A percentile compares a stretch with the other conserved stretches of the same genome.
These are phyloP conservation scores for Plicaturopsis crispa DNA, from an alignment of 768 basidiomycete species.

Conservation along the genomic window DNA sequence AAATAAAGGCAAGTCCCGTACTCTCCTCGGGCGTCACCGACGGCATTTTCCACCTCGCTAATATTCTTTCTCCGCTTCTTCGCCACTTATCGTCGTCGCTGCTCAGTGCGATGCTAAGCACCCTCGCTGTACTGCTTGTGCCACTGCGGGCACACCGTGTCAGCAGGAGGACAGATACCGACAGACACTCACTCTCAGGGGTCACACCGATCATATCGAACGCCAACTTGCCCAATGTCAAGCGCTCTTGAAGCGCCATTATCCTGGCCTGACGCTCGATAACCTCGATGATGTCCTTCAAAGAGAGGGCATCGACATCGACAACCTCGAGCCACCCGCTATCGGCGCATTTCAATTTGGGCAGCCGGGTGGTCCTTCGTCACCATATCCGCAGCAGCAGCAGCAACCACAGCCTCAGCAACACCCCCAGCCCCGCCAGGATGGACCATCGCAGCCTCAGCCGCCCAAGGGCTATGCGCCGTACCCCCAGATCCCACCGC, in stretches of 20 bases:
- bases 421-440: conserved; percentile 17
- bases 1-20: conserved; percentile 83
- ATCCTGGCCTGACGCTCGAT: conserved; percentile 36
- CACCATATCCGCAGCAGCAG: conserved; percentile 14
- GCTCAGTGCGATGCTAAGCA: conserved; percentile 85
- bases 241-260: conserved; percentile 61
- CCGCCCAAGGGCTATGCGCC: conserved; percentile 23
- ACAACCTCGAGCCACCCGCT: neutral
- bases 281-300: conserved; percentile 36
- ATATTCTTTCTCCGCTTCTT: too few species aligned
- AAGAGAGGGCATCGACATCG: conserved; percentile 37
- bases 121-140: conserved; percentile 80
- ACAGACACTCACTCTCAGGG: conserved; percentile 79
- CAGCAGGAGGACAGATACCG: conserved; percentile 86
- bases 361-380: conserved; percentile 25
- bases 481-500: conserved; percentile 27
- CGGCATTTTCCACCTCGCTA: conserved; percentile 73
- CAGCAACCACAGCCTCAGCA: conserved; percentile 14
- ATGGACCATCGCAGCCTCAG: neutral
- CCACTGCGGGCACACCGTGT: conserved; percentile 70
- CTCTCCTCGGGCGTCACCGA: conserved; percentile 59
- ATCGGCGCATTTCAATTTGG: conserved; percentile 39
- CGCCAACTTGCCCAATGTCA: conserved; percentile 73
- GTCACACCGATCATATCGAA: conserved; percentile 78
- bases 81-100: conserved; percentile 22